A percentile compares a stretch with the other conserved stretches of the same genome.
Conservation (phyloP, 1,139 yeast species). For the Blastobotrys ciferrii region DNA sequence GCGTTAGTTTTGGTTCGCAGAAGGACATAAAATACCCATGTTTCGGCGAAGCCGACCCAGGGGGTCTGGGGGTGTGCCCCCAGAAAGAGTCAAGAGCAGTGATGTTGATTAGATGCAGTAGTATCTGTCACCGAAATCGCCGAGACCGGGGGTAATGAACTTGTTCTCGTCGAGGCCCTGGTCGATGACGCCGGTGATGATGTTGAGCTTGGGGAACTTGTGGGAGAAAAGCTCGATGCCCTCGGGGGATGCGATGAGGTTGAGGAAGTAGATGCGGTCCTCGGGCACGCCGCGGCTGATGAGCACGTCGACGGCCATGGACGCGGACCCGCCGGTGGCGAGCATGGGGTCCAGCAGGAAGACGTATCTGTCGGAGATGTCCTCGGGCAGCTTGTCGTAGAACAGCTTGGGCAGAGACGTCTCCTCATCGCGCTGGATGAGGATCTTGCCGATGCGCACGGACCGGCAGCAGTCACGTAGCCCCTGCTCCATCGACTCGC, state of each 20-base stretch:
- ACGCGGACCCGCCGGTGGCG: constrained; percentile 98
- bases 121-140: constrained; percentile 97
- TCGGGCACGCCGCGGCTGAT: constrained; percentile 81
- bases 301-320: constrained; percentile 93
- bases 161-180: constrained; percentile 78
- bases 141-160: constrained; percentile 90
- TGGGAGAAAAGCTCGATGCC: constrained; percentile 78
- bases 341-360: constrained; percentile 93
- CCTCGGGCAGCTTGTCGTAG: constrained; percentile 91
- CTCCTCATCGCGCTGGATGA: constrained; percentile 96
- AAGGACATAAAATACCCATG: too few species aligned
- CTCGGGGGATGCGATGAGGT: constrained; percentile 91
- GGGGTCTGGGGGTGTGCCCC: too few species aligned
- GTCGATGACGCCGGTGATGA: constrained; percentile 92
- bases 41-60: too few species aligned
- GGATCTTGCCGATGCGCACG: constrained; percentile 91
- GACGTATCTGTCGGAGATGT: constrained; percentile 82
- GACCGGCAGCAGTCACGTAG: constrained; percentile 93
- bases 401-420: constrained; percentile 59
- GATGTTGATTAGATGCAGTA: constrained; percentile 78
- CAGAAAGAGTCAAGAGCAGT: too few species aligned
- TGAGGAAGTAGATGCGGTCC: constrained; percentile 83
- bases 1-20: too few species aligned
- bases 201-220: constrained; percentile 77
- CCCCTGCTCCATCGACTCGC: constrained; percentile 98